Evolutionary conservation across 306 rosid genomes (phyloP), one percentile per base, ranked within the genome.

Genomic region (Begonia peltatifolia): DNA sequence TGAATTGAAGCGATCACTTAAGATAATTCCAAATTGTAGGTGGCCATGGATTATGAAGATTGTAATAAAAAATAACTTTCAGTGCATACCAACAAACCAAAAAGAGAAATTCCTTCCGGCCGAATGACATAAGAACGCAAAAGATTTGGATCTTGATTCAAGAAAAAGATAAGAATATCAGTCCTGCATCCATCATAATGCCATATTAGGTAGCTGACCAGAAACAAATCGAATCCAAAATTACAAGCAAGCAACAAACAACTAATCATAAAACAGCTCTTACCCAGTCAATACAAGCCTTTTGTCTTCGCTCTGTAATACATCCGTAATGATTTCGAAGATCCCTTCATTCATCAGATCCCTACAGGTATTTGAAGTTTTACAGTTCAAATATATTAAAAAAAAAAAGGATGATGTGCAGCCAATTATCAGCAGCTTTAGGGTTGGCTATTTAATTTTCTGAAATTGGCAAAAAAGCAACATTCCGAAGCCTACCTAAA

Each of bases 111-210:
- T 63, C 97, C 97, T 72, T 89, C 97, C 68, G 53, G 93, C 41
- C 79, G 77, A 76, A 84, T 89, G 76, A 89, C 89, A 70, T 82
- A 82, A 9, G 95, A 82, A 47, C 95, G 84, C 66, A 89, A 74
- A 74, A 89, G 94, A 68, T 72, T 80, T 58, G 97, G 97, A 80
- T 89, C 97, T 71, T 89, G 97, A 75, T 80, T 84, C 85, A 82
- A 70, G 79, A 89, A 89, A 75, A 89, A 93, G 74, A 80, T 79
- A 63, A 89, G 94, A 80, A 89, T 82, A 70, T 89, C 97, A 82
- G 97, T 85, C 76, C 97, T 89, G 97, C 94, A 89, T 73, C 9
- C 83, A 78, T 80, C 66, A 74, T 67, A 82, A 72, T 66, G 63
- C 68, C 50, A 50, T 67, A 35, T 60, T 80, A 52, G 74, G 87